Percentiles rank a stretch among this genome's conserved stretches.
Evolutionary conservation across 108 stramenopile genomes (phyloP).

Genomic region (Cyclotella cryptica): DNA sequence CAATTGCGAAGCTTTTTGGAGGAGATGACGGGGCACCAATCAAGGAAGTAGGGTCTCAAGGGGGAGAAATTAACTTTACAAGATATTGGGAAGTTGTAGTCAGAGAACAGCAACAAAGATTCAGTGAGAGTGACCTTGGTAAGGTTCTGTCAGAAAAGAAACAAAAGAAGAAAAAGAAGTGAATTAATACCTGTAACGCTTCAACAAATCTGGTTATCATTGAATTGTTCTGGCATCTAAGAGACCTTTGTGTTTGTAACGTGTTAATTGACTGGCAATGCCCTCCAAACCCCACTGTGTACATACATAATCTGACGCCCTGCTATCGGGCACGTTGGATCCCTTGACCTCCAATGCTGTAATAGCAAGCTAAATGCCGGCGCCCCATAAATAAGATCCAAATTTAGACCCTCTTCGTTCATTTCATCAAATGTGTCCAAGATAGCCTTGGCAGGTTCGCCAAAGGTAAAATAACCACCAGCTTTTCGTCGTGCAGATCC

Average conservation of each 20-base stretch:
- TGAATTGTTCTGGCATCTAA: conserved; percentile 53
- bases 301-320: conserved; percentile 87
- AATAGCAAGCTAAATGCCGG: conserved; percentile 77
- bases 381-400: conserved; percentile 87
- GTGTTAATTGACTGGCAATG: conserved; percentile 81
- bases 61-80: conserved; percentile 78
- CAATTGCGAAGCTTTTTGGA: conserved; percentile 57
- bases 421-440: conserved; percentile 71
- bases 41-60: conserved; percentile 73
- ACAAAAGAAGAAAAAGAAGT: conserved; percentile 35
- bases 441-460: conserved; percentile 64
- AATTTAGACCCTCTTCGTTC: conserved; percentile 63
- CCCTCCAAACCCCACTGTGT: conserved; percentile 95
- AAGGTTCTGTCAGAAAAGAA: conserved; percentile 50
- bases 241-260: conserved; percentile 88
- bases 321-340: conserved; percentile 52
- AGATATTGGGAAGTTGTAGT: conserved; percentile 72
- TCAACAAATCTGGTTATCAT: background rate
- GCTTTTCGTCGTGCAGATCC: conserved; percentile 31
- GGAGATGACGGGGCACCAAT: conserved; percentile 63
- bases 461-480: conserved; percentile 73
- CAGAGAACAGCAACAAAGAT: conserved; percentile 62
- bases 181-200: background rate
- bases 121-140: conserved; percentile 56
- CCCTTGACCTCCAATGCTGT: conserved; percentile 65